Percentiles rank a stretch among this genome's conserved stretches.
These are phyloP conservation scores for Boletus calvinii DNA, from an alignment of 1,284 basidiomycete species.

Conservation along the genomic window DNA sequence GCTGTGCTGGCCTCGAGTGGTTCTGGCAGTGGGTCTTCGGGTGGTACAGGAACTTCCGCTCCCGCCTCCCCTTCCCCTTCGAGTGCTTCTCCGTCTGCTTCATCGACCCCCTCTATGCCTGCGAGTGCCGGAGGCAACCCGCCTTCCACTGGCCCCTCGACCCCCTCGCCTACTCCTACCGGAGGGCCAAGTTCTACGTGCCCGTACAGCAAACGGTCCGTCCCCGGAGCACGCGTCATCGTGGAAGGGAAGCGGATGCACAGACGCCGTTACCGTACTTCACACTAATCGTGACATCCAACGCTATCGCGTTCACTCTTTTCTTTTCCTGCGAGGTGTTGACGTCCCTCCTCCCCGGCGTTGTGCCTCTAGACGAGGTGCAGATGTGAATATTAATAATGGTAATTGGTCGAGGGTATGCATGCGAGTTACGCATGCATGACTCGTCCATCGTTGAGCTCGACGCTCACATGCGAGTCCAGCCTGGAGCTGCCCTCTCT, in stretches of 20 bases:
- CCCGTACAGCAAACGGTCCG: constrained; percentile 16
- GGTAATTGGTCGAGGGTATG: not conserved
- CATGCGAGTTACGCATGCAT: too few species aligned
- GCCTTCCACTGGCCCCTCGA: not conserved
- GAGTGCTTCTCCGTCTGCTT: not conserved
- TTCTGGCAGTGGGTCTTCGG: constrained; percentile 12
- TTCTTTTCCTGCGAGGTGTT: not conserved
- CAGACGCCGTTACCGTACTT: constrained; percentile 14
- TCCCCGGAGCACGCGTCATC: not conserved
- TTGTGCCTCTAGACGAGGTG: constrained; percentile 12
- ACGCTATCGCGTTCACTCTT: not conserved
- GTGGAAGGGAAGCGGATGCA: constrained; percentile 22
- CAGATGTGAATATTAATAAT: not conserved
- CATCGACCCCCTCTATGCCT: constrained; percentile 8
- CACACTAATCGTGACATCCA: constrained; percentile 13
- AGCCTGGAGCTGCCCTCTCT: constrained; percentile 13
- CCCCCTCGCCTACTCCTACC: constrained; percentile 9
- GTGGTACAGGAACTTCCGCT: constrained; percentile 10
- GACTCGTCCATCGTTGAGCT: constrained; percentile 5
- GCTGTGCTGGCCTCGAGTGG: constrained; percentile 17
- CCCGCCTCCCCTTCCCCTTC: constrained; percentile 4
- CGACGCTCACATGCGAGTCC: constrained; percentile 5
- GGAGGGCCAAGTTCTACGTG: constrained; percentile 17
- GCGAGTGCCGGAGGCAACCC: not conserved
- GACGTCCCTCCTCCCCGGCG: not conserved